Base-by-base conservation (phyloP, 2,329 filamentous ascomycete species). In the Coniochaeta sp. region DNA sequence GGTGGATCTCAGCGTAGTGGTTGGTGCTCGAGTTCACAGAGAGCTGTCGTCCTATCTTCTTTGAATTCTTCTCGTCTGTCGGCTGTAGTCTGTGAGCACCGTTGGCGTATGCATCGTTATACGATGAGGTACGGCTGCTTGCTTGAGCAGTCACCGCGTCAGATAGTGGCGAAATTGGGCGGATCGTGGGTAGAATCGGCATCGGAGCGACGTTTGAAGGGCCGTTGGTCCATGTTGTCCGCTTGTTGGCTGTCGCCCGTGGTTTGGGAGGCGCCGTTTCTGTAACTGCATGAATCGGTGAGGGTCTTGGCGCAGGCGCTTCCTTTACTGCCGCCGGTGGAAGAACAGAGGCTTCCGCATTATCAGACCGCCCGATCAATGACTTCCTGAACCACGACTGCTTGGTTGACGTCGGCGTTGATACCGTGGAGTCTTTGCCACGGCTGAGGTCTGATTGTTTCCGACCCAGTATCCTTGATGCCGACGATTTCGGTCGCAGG, bases 301-400 rank as follows among this genome's bases (percentile, higher is more conserved):
- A 73, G 6, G 80, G 78, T 31, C 77, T 74, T 19, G 79, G 76
- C 40, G 76, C 74, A 7, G 68, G 65, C 19, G 70, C 71, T 26
- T 83, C 81, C 69, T 84, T 85, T 28, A 71, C 69, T 26, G 74
- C 75, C 17, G 77, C 68, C 59, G 64, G 65, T 34, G 79, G 75
- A 9, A 85, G 77, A 57, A 24, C 26, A 34, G 54, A 17, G 17
- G 31, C 54, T 57, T 57, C 54, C n/a, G 82, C 79, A 8, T 85
- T 79, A 66, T 81, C 87, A 56, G 89, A 87, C 62, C 90, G 85
- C 61, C 89, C 89, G 69, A 97, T 96, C 61, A 99, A 81, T 14
- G 95, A 98, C 72, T 96, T 92, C 66, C 95, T 86, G 76, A 99
- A 97, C 95, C 95, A 99, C 0, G 93, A 98, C 26, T 90, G 90